Evolutionary conservation across 2,329 filamentous ascomycete species (phyloP), one percentile per base, ranked within the genome.

Genomic region (Ceratocystis harringtonii): DNA sequence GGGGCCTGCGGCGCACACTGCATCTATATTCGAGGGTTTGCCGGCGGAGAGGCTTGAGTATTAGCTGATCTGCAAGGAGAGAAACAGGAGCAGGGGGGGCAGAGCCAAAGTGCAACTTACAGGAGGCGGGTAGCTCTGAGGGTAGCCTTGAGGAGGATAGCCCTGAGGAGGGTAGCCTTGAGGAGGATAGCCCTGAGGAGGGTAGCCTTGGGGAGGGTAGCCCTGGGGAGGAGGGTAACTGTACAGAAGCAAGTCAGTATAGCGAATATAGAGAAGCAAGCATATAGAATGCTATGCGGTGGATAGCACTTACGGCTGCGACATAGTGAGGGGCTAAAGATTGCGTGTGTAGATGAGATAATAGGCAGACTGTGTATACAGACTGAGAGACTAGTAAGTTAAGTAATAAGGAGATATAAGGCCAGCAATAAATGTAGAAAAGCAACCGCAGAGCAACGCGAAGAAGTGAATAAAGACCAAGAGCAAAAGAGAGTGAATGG

Each of bases 1-100:
- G 74, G 74, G n/a, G 72, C 69, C 44, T 70, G 68, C 61, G 70
- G 71, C 64, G 72, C 71, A 57, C 75, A 75, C 50, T 73, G 69
- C 74, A 75, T 75, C 71, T 74, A 64, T 48, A 60, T 15, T 65
- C 65, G 65, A n/a, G 36, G 8, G 7, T 12, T 5, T 12, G 61
- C n/a, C 45, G 45, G 15, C 22, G 28, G 25, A 25, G 19, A 30
- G 28, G 52, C 52, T 12, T 17, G 0, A 12, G 52, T 32, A 28
- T 57, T 57, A 57, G 52, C 25, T 8, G 36, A 41, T 41, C 10
- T 17, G 52, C 5, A 4, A 15, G 17, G 10, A 15, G 0, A n/a
- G 3, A 57, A 17, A 28, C 8, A 25, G 5, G 10, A 22, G 15
- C 15, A 3, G 7, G 22, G n/a, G n/a, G 52, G 5, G 2, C 48